These are phyloP conservation scores for Volutella citrinella DNA, from an alignment of 2,329 filamentous ascomycete genomes.

Conservation along the genomic window DNA sequence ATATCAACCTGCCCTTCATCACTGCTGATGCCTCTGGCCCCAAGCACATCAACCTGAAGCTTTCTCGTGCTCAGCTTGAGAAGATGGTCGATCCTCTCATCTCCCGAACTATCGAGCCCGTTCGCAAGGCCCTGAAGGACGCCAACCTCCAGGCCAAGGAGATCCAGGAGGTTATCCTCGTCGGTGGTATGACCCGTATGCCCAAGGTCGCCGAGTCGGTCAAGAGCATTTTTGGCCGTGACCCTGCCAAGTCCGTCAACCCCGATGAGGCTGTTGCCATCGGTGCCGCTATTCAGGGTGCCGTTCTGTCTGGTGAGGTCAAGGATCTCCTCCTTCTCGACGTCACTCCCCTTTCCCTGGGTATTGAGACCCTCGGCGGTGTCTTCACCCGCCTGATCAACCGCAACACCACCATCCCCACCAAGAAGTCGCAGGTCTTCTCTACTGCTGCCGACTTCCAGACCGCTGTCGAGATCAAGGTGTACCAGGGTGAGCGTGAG, in stretches of 20 bases:
- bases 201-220: slow-evolving; percentile 96
- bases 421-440: slow-evolving; percentile 99
- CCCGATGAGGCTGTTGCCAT: slow-evolving; percentile 98
- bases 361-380: slow-evolving; percentile 97
- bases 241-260: slow-evolving; percentile 97
- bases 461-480: slow-evolving; percentile 98
- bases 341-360: slow-evolving; percentile 91
- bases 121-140: slow-evolving; percentile 96
- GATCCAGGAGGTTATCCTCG: slow-evolving; percentile 95
- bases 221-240: slow-evolving; percentile 94
- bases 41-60: slow-evolving; percentile 97
- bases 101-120: slow-evolving; percentile 80
- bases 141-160: slow-evolving; percentile 87
- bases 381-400: slow-evolving; percentile 98
- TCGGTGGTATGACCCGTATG: slow-evolving; percentile 99
- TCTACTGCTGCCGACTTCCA: slow-evolving; percentile 98
- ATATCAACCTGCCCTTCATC: slow-evolving; percentile 99
- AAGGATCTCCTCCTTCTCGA: slow-evolving; percentile 94
- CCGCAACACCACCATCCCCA: slow-evolving; percentile 98
- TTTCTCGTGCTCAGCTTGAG: slow-evolving; percentile 90
- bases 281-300: slow-evolving; percentile 95
- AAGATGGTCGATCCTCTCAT: slow-evolving; percentile 88
- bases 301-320: slow-evolving; percentile 92
- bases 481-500: slow-evolving; percentile 99
- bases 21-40: slow-evolving; percentile 92